phyloP scores from a whole-genome alignment of 73 alveolate genomes.

The Breviolum minutum region DNA sequence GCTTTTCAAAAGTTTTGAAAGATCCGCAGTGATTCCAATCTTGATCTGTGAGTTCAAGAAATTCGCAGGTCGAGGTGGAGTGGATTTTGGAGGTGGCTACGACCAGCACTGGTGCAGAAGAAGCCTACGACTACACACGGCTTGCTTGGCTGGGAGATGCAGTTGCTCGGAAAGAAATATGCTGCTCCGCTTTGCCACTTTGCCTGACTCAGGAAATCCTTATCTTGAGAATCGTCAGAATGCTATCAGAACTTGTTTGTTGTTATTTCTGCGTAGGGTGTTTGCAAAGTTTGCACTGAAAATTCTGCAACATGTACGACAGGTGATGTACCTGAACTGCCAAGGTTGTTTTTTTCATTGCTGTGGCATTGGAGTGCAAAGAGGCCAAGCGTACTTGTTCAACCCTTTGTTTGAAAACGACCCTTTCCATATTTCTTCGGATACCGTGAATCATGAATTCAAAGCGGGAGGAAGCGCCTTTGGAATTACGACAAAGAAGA shows the following conservation, averaged over 20 bases:
- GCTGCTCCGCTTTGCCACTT: background rate
- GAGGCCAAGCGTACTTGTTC: background rate
- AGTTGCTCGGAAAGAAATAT: background rate
- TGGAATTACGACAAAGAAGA: slow-evolving; percentile 23
- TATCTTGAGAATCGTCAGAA: too few relatives aligned
- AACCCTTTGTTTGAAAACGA: background rate
- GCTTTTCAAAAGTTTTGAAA: too few relatives aligned
- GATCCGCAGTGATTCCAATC: too few relatives aligned
- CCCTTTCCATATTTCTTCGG: too few relatives aligned
- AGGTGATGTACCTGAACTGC: background rate
- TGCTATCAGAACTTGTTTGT: too few relatives aligned
- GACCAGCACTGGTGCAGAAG: slow-evolving; percentile 52
- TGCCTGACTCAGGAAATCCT: background rate
- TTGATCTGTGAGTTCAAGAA: too few relatives aligned
- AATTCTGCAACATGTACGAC: too few relatives aligned
- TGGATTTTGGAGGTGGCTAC: slow-evolving; percentile 71
- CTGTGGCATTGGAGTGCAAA: slow-evolving; percentile 9
- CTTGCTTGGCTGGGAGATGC: slow-evolving; percentile 87
- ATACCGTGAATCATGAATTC: too few relatives aligned
- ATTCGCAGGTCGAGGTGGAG: slow-evolving; percentile 52
- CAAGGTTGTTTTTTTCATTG: slow-evolving; percentile 52
- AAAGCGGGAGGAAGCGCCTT: background rate
- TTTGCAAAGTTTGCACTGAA: background rate
- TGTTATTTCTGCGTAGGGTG: background rate
- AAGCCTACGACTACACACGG: slow-evolving; percentile 48